These are phyloP conservation scores for Sugiyamaella novakii DNA, from an alignment of 1,139 yeast genomes.

Conservation along the genomic window DNA sequence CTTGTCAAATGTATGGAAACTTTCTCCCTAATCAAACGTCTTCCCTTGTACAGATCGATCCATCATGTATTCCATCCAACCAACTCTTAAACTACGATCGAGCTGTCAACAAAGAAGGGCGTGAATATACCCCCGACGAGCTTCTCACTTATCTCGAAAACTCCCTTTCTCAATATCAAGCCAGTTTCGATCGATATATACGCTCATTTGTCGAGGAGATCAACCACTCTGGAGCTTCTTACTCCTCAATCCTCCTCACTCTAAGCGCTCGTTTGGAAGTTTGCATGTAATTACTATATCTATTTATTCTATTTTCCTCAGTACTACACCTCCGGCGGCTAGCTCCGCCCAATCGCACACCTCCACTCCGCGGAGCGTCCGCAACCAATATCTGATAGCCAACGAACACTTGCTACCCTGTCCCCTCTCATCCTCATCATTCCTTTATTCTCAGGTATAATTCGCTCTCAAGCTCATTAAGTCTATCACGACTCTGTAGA, in stretches of 20 bases:
- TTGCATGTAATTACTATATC: constrained; percentile 20
- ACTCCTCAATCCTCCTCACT: constrained; percentile 57
- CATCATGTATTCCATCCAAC: constrained; percentile 47
- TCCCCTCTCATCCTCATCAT: too few species aligned
- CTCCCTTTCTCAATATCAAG: constrained; percentile 55
- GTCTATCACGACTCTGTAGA: too few species aligned
- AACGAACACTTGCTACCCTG: too few species aligned
- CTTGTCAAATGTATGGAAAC: constrained; percentile 55
- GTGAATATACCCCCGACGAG: constrained; percentile 38
- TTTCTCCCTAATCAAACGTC: constrained; percentile 58
- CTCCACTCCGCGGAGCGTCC: too few species aligned
- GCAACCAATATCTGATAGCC: too few species aligned
- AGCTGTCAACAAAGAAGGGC: constrained; percentile 43
- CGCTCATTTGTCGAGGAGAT: constrained; percentile 58
- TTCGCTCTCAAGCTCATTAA: too few species aligned
- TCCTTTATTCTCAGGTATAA: too few species aligned
- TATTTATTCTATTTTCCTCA: too few species aligned
- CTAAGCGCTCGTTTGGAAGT: constrained; percentile 57
- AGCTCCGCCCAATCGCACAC: neutral
- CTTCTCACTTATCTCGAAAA: constrained; percentile 45
- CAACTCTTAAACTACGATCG: constrained; percentile 44
- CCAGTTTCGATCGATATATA: constrained; percentile 57
- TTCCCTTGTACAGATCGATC: constrained; percentile 56
- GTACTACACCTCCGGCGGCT: too few species aligned
- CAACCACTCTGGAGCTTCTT: constrained; percentile 62